A percentile compares a stretch with the other conserved stretches of the same genome.
These are phyloP conservation scores for Tolypocladium endophyticum DNA, from an alignment of 2,329 filamentous ascomycete species.

Conservation along the genomic window DNA sequence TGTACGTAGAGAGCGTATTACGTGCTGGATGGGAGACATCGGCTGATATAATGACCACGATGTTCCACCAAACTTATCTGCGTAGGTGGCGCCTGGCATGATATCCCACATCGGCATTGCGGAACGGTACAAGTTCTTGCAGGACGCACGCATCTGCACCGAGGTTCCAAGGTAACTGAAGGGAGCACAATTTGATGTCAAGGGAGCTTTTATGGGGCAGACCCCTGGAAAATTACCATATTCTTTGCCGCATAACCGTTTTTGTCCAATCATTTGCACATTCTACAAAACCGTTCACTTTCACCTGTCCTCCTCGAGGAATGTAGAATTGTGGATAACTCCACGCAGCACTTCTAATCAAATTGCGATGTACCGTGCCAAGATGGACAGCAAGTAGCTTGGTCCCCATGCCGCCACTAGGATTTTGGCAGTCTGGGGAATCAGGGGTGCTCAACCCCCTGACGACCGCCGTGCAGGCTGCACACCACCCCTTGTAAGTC, in stretches of 20 bases:
- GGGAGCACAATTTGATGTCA: not conserved
- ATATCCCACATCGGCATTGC: not conserved
- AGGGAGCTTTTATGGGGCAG: too few species aligned
- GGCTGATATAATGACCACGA: not conserved
- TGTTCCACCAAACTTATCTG: not conserved
- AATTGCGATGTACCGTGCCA: not conserved
- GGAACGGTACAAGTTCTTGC: not conserved
- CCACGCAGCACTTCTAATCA: not conserved
- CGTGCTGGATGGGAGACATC: too few species aligned
- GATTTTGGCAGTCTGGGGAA: not conserved
- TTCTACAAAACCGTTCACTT: not conserved
- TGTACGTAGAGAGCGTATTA: too few species aligned
- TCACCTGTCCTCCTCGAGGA: not conserved
- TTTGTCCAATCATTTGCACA: not conserved
- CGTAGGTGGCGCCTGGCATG: not conserved
- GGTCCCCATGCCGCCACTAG: not conserved
- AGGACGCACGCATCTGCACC: too few species aligned
- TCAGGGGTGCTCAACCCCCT: not conserved
- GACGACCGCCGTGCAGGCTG: not conserved
- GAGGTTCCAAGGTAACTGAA: not conserved
- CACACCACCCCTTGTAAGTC: not conserved
- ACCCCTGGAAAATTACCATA: too few species aligned
- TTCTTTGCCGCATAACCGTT: too few species aligned
- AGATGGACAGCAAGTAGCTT: not conserved
- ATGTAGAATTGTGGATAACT: not conserved